Evolutionary conservation across 305 asterid species (phyloP), one percentile per base, ranked within the genome.

Genomic region (Striga hermonthica): DNA sequence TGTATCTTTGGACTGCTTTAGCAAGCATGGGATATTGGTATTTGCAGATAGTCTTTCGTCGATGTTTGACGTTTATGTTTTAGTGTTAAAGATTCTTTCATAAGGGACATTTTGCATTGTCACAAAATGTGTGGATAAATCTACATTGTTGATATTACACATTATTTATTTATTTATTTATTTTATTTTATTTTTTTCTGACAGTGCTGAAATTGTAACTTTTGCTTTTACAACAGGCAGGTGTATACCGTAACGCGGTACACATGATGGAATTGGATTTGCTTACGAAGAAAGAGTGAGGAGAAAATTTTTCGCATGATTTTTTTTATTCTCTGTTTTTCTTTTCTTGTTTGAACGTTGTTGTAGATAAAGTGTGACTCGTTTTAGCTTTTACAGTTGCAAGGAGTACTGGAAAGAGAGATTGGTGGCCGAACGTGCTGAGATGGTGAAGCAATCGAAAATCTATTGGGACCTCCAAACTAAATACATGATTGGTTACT

Each of bases 371-470:
- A 16, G 31, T 22, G 31, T 22, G 31, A 37, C 49, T 41, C 7
- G 28, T 4, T 61, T 57, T 57, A 36, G 12, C 1, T 28, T n/a
- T 63, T 55, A 54, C 63, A 88, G 95, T 40, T 78, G 86, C 79
- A 83, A 77, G 77, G 89, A 86, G 66, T 80, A 83, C 72, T 89
- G 96, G 95, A 86, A 82, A 70, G 83, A 86, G 79, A 84, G 96
- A 75, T 56, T 74, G 58, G 61, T 31, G 47, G 75, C 72, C 0
- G 91, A 86, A 60, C 83, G 93, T 6, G 77, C 82, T 7, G 93
- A 86, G 72, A 77, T 62, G 70, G 82, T 85, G 83, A 89, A 89
- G 76, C 95, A 89, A 69, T 78, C 96, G 2, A 86, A 83, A 73
- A 45, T 53, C 65, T 83, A 79, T 64, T 86, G 95, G 96, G 93